A percentile compares a stretch with the other conserved stretches of the same genome.
Evolutionary conservation across 202 grass and related monocot genomes (phyloP).

Genomic region (Panicum hallii): DNA sequence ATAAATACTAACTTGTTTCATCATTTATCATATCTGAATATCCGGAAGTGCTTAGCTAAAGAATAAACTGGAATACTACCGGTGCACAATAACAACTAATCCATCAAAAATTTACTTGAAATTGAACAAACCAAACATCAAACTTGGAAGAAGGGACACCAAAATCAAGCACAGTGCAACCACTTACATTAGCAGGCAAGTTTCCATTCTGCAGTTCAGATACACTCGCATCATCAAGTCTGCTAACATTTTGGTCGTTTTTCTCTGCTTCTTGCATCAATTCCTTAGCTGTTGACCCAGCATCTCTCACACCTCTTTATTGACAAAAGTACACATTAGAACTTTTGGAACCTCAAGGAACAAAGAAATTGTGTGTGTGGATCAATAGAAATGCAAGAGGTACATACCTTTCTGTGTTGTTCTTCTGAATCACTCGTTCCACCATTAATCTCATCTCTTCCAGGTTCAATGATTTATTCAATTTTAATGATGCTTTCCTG

Average conservation of each 20-base stretch:
- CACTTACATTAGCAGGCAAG: slow-evolving; percentile 57
- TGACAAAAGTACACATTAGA: slow-evolving; percentile 41
- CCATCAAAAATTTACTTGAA: neutral
- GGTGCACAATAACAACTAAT: neutral
- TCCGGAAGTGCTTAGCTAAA: neutral
- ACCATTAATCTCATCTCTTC: slow-evolving; percentile 71
- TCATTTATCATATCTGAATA: slow-evolving; percentile 11
- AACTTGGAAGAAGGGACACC: slow-evolving; percentile 9
- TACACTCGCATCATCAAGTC: slow-evolving; percentile 50
- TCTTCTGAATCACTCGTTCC: slow-evolving; percentile 62
- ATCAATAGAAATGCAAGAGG: neutral
- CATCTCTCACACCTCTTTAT: slow-evolving; percentile 61
- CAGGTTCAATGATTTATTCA: slow-evolving; percentile 67
- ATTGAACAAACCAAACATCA: neutral
- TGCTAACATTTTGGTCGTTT: slow-evolving; percentile 50
- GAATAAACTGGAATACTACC: slow-evolving; percentile 25
- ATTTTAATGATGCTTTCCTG: slow-evolving; percentile 56
- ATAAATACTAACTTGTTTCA: slow-evolving; percentile 26
- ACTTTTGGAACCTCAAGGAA: neutral
- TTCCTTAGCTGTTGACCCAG: slow-evolving; percentile 58
- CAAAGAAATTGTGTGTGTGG: neutral
- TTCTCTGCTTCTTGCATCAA: slow-evolving; percentile 43
- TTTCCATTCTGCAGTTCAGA: slow-evolving; percentile 63
- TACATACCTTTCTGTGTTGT: slow-evolving; percentile 60
- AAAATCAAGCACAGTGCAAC: slow-evolving; percentile 20